Evolutionary conservation across 495 filamentous ascomycete species (phyloP).

Genomic region (Hypomontagnella monticulosa): DNA sequence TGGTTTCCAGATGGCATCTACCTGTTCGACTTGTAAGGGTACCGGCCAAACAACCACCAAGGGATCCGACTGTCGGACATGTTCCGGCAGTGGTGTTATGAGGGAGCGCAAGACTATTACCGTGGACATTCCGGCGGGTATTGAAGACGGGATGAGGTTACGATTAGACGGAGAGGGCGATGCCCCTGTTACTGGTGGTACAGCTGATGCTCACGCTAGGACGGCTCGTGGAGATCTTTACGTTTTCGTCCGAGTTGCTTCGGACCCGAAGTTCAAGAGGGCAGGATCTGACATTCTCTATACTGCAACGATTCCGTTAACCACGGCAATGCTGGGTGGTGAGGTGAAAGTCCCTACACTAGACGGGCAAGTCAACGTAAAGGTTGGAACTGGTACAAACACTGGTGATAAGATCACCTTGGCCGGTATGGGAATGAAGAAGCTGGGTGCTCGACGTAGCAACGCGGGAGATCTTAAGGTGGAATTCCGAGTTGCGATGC

Average conservation of each 20-base stretch:
- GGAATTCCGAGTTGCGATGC: constrained; percentile 95
- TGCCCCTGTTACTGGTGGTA: constrained; percentile 75
- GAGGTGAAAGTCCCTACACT: constrained; percentile 90
- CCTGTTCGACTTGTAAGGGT: constrained; percentile 83
- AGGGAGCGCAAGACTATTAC: constrained; percentile 80
- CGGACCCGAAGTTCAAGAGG: constrained; percentile 87
- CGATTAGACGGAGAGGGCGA: constrained; percentile 85
- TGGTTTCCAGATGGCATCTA: constrained; percentile 94
- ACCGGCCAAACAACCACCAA: constrained; percentile 74
- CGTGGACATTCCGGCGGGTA: constrained; percentile 90
- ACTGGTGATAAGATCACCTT: constrained; percentile 92
- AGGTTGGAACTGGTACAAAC: constrained; percentile 87
- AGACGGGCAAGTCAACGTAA: constrained; percentile 87
- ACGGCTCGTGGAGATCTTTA: constrained; percentile 83
- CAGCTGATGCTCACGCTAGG: constrained; percentile 64
- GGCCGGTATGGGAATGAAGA: constrained; percentile 90
- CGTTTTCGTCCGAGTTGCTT: constrained; percentile 81
- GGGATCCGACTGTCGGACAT: constrained; percentile 81
- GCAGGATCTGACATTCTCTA: constrained; percentile 89
- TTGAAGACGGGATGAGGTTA: constrained; percentile 95
- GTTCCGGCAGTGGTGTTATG: constrained; percentile 79
- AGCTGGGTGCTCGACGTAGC: constrained; percentile 65
- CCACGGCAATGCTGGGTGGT: constrained; percentile 90
- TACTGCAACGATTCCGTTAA: constrained; percentile 89
- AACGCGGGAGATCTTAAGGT: constrained; percentile 84